A percentile compares a stretch with the other conserved stretches of the same genome.
Conservation (phyloP, 225 moss, liverwort and hornwort species). For the Pseudoscleropodium purum region DNA sequence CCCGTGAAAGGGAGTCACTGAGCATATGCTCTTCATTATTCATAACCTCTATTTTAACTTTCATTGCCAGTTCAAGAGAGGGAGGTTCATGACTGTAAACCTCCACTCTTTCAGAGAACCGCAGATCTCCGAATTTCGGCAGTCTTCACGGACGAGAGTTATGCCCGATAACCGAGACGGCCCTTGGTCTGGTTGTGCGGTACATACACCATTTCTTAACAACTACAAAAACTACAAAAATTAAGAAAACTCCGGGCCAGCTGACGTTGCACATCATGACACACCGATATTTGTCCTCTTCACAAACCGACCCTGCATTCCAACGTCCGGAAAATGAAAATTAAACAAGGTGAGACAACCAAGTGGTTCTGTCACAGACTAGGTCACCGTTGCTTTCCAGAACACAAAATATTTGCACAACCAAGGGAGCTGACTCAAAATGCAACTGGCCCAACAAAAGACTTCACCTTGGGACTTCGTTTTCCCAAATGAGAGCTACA, state of each 20-base stretch:
- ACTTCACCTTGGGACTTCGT: background rate
- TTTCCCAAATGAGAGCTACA: background rate
- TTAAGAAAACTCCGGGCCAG: background rate
- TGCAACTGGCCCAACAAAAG: background rate
- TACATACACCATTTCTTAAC: background rate
- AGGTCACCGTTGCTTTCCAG: background rate
- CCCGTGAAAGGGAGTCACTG: background rate
- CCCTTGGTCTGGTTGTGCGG: background rate
- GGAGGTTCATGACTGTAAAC: background rate
- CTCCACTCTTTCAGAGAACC: background rate
- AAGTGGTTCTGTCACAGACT: background rate
- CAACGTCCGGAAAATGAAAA: background rate
- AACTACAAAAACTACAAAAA: background rate
- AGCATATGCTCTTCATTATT: constrained; percentile 2
- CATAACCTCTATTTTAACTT: background rate
- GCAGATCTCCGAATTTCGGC: background rate
- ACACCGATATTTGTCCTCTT: constrained; percentile 18
- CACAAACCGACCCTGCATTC: constrained; percentile 56
- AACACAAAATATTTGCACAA: background rate
- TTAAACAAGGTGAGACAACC: background rate
- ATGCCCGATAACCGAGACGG: background rate
- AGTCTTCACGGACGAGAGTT: background rate
- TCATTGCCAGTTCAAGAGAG: background rate
- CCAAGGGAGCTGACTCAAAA: background rate
- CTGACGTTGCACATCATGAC: background rate